Evolutionary conservation across 176 grass and related monocot genomes (phyloP).

Genomic region (Metroxylon sagu): DNA sequence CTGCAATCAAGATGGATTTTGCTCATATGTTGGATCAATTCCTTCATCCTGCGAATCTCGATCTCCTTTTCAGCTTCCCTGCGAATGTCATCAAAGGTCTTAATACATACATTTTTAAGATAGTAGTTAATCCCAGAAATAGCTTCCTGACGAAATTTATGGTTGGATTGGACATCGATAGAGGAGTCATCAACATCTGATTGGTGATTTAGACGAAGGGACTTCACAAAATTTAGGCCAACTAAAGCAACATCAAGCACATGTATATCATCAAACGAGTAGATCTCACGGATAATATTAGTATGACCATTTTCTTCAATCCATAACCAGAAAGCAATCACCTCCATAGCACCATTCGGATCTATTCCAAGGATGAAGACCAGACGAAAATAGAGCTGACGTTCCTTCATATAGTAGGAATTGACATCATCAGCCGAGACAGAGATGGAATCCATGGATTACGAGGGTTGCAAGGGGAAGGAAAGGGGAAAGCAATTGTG

Average conservation of each 20-base stretch:
- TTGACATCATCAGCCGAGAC: no score
- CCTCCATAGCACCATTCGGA: constrained; percentile 30
- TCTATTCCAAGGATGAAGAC: constrained; percentile 34
- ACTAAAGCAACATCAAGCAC: background rate
- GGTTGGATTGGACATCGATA: background rate
- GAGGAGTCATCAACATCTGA: background rate
- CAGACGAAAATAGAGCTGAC: constrained; percentile 29
- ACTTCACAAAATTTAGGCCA: background rate
- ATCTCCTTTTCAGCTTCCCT: background rate
- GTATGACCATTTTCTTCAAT: constrained; percentile 15
- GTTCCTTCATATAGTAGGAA: no score
- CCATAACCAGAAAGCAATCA: constrained; percentile 62
- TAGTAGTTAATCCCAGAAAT: background rate
- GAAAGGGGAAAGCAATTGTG: no score
- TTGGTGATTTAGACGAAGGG: background rate
- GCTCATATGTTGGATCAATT: background rate
- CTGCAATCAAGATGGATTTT: background rate
- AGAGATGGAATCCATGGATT: no score
- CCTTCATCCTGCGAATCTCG: background rate
- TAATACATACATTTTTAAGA: constrained; percentile 1
- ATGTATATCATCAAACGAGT: background rate
- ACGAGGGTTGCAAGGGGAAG: no score
- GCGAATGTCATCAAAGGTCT: constrained; percentile 1
- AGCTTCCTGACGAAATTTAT: background rate
- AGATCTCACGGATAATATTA: background rate